phyloP scores from a whole-genome alignment of 2,329 filamentous ascomycete species.

The Dothideomycetes sp. region DNA sequence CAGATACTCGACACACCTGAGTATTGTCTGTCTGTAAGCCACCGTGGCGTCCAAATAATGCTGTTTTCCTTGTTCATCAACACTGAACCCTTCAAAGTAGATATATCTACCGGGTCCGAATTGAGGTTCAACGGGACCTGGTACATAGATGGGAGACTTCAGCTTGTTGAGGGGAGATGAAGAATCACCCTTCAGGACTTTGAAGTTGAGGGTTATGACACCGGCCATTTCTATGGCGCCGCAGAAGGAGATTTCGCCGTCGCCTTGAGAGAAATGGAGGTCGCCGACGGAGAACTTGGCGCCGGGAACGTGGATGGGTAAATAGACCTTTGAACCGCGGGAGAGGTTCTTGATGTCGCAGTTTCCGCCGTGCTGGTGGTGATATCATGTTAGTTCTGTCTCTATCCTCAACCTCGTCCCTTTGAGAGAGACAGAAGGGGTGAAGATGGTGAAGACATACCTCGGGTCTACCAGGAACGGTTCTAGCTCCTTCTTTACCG shows the following conservation, averaged over 20 bases:
- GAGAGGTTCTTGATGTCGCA: slow-evolving; percentile 86
- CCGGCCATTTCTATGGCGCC: slow-evolving; percentile 88
- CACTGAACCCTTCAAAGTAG: slow-evolving; percentile 83
- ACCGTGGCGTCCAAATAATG: slow-evolving; percentile 81
- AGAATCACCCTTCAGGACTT: slow-evolving; percentile 71
- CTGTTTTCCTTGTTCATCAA: slow-evolving; percentile 81
- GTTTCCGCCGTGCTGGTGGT: slow-evolving; percentile 61
- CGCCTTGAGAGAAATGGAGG: slow-evolving; percentile 77
- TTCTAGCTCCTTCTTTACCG: slow-evolving; percentile 69
- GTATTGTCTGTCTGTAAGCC: slow-evolving; percentile 72
- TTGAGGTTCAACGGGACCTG: slow-evolving; percentile 78
- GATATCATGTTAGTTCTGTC: too few species aligned
- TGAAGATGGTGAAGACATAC: too few species aligned
- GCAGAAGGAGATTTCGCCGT: slow-evolving; percentile 75
- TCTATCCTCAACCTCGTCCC: too few species aligned
- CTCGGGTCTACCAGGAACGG: slow-evolving; percentile 74
- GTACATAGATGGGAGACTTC: slow-evolving; percentile 55
- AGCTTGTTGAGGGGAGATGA: slow-evolving; percentile 60
- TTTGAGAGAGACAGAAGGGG: too few species aligned
- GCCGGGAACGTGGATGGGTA: slow-evolving; percentile 76
- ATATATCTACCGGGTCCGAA: slow-evolving; percentile 75
- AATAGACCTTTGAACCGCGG: slow-evolving; percentile 70
- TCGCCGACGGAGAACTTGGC: slow-evolving; percentile 89
- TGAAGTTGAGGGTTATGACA: slow-evolving; percentile 82
- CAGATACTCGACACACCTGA: slow-evolving; percentile 72